Conservation (phyloP, 108 stramenopile genomes). For the Ochromonas danica region DNA sequence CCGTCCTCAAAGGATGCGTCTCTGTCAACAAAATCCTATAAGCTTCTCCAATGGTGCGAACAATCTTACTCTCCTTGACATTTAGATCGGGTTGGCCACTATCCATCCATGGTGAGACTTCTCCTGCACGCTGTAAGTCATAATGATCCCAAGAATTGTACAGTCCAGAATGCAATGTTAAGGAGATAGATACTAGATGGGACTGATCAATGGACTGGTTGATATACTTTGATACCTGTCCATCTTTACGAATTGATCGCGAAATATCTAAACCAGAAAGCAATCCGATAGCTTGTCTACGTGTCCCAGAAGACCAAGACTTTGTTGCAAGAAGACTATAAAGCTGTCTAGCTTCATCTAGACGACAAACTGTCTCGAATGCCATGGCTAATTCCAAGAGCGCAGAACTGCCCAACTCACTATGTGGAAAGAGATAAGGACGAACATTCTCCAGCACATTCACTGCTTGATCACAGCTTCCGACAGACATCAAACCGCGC, state of each 20-base stretch:
- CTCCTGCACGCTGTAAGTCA: background rate
- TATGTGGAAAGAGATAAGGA: too few species aligned
- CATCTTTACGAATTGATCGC: background rate
- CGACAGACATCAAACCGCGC: too few species aligned
- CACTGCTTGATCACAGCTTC: too few species aligned
- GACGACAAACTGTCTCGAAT: background rate
- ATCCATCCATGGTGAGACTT: background rate
- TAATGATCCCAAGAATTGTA: background rate
- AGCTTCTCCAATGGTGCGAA: background rate
- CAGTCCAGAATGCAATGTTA: background rate
- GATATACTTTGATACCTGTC: background rate
- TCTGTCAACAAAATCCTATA: background rate
- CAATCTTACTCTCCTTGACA: too few species aligned
- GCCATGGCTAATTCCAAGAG: conserved; percentile 2
- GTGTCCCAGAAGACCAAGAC: background rate
- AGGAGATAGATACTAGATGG: background rate
- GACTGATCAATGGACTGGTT: background rate
- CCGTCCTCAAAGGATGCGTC: background rate
- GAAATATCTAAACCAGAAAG: background rate
- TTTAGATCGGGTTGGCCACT: too few species aligned
- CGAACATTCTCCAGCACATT: too few species aligned
- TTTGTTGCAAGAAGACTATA: background rate
- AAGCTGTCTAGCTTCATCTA: background rate
- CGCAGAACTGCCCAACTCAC: too few species aligned
- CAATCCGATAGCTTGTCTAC: background rate